Conservation (phyloP, 2,329 filamentous ascomycete species). For the Akanthomyces dipterigenus region DNA sequence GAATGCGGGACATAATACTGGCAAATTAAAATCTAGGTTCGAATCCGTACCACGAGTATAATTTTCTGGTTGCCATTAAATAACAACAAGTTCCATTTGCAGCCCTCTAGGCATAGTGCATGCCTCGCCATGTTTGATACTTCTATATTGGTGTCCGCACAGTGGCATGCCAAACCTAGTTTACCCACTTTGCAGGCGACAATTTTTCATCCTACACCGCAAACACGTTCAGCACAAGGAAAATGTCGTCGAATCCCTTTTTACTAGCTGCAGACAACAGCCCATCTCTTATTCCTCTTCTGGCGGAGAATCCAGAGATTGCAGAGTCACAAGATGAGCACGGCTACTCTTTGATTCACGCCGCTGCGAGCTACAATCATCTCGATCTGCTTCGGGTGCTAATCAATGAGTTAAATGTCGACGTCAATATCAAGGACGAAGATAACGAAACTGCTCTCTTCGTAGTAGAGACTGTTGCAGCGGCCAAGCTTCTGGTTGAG, state of each 20-base stretch:
- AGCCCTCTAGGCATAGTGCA: too few relatives aligned
- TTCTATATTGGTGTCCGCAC: not conserved
- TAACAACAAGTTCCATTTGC: too few relatives aligned
- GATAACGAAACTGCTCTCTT: constrained; percentile 94
- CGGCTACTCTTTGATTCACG: constrained; percentile 91
- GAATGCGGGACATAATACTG: not conserved
- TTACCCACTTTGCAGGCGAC: not conserved
- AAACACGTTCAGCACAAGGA: not conserved
- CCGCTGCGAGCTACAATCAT: constrained; percentile 88
- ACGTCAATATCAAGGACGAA: constrained; percentile 78
- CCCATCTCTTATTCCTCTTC: constrained; percentile 62
- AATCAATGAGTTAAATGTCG: constrained; percentile 67
- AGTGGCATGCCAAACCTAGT: not conserved
- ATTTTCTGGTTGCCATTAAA: not conserved
- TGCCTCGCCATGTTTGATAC: too few relatives aligned
- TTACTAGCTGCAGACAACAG: constrained; percentile 79
- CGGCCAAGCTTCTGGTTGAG: constrained; percentile 74
- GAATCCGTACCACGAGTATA: not conserved
- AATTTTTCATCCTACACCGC: constrained; percentile 1
- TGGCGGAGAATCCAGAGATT: constrained; percentile 66
- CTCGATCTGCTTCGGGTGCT: constrained; percentile 70
- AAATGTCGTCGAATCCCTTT: constrained; percentile 56
- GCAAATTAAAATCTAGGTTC: not conserved
- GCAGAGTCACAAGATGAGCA: constrained; percentile 79
- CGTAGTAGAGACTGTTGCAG: constrained; percentile 74